Base-by-base conservation (phyloP, 2,329 filamentous ascomycete genomes). In the Claviceps sp. region DNA sequence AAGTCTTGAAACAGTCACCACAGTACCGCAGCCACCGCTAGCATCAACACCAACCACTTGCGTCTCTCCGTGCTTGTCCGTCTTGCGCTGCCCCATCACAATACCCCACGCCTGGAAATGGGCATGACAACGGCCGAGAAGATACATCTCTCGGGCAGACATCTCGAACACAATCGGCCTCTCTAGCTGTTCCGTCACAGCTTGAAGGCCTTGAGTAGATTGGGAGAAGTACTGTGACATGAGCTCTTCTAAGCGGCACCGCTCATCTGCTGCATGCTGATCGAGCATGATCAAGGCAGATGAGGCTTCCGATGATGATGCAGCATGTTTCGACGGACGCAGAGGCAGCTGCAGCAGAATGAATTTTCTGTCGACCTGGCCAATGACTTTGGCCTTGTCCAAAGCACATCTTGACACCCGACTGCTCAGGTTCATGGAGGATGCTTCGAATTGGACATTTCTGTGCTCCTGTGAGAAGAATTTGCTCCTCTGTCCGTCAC, bases 251-350 rank as follows among this genome's bases (percentile, higher is more conserved):
- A 97, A 77, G 1, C 83, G 82, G 55, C 86, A 82, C 45, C 93
- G 78, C 69, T 98, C 93, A 63, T 96, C 91, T 3, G 90, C 93
- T 1, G 93, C 93, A 63, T 98, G 93, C 61, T 98, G 93, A 61
- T 98, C 93, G 5, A 96, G 76, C 40, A 96, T 72, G 0, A 95
- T 75, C 4, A 97, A 69, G 1, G 81, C 37, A 85, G 71, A 44
- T 75, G 56, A 56, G 8, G 46, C 5, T 13, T 29, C 49, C 5
- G 29, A 47, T 14, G 29, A n/a, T 20, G 44, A 8, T 37, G 9
- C 29, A 6, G 6, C 29, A 29, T 43, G 47, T 9, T 16, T 17
- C n/a, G 45, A 11, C 17, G 40, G 22, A 22, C 61, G 50, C 14
- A 63, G 53, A 0, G 66, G 63, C 48, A 87, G 68, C 55, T 79